Evolutionary conservation across 495 filamentous ascomycete genomes (phyloP).

Genomic region (Penicillium verhagenii): DNA sequence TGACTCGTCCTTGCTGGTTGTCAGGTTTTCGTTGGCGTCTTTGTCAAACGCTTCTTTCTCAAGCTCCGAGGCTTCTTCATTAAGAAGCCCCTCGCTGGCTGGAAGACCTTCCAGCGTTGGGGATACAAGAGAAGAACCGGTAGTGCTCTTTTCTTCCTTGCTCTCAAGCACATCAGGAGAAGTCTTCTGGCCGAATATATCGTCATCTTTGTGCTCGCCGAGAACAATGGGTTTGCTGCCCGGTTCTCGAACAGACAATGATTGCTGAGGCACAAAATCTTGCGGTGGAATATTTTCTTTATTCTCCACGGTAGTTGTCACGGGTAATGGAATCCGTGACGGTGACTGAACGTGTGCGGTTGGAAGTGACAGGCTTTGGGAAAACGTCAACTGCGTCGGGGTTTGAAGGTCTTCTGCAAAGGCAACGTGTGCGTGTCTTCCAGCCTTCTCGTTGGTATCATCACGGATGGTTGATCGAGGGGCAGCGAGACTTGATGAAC

Average conservation of each 20-base stretch:
- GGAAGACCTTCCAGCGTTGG: neutral
- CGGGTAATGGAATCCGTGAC: slow-evolving; percentile 6
- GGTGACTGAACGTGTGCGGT: slow-evolving; percentile 1
- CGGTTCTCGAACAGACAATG: slow-evolving; percentile 1
- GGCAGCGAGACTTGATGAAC: neutral
- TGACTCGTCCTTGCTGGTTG: neutral
- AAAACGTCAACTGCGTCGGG: slow-evolving; percentile 15
- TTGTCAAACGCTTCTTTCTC: neutral
- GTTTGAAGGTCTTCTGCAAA: slow-evolving; percentile 15
- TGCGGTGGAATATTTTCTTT: slow-evolving; percentile 27
- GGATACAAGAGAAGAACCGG: neutral
- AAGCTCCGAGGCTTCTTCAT: neutral
- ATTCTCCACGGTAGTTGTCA: slow-evolving; percentile 8
- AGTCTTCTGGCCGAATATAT: slow-evolving; percentile 2
- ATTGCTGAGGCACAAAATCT: neutral
- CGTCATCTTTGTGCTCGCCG: slow-evolving; percentile 10
- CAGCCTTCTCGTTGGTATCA: neutral
- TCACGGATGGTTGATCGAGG: neutral
- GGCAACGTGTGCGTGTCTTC: neutral
- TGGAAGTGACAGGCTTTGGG: neutral
- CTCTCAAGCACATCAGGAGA: neutral
- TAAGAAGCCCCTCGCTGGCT: neutral
- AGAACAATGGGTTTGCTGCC: slow-evolving; percentile 4
- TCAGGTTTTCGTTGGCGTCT: neutral
- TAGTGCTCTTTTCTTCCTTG: neutral